Conservation (phyloP, 2,329 filamentous ascomycete genomes). For the Raffaelea albimanens region DNA sequence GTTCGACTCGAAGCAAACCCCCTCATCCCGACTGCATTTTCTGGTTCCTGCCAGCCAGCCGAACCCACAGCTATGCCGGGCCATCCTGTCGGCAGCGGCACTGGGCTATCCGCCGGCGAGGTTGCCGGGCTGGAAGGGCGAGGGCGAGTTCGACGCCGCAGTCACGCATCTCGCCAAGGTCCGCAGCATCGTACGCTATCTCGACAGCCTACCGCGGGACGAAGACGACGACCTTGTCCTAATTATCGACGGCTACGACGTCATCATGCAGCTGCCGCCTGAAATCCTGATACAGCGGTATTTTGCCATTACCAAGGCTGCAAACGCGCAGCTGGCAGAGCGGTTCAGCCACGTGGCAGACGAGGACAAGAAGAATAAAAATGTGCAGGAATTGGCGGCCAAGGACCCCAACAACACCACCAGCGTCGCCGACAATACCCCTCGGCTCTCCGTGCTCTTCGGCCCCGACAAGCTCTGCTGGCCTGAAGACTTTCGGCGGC, state of each 20-base stretch:
- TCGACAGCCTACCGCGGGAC: not conserved
- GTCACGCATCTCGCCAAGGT: conserved; percentile 6
- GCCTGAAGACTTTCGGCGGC: conserved; percentile 2
- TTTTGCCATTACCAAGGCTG: conserved; percentile 1
- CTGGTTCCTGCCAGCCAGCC: not conserved
- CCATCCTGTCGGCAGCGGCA: not conserved
- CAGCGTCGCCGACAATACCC: not conserved
- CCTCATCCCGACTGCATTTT: conserved; percentile 1
- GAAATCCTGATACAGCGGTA: conserved; percentile 4
- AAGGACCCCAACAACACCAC: not conserved
- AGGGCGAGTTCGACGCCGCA: conserved; percentile 3
- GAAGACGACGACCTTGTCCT: conserved; percentile 6
- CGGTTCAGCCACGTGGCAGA: too few relatives aligned
- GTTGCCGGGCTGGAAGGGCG: conserved; percentile 4
- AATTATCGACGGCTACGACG: conserved; percentile 7
- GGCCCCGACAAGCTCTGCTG: conserved; percentile 6
- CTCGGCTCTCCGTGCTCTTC: conserved; percentile 2
- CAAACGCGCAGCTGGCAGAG: conserved; percentile 1
- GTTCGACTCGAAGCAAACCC: too few relatives aligned
- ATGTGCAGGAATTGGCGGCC: too few relatives aligned
- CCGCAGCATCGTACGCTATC: conserved; percentile 3
- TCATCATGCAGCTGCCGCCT: conserved; percentile 4
- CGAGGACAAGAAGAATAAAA: not conserved
- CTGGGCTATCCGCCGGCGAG: conserved; percentile 3
- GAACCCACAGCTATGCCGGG: conserved; percentile 1